Conservation (phyloP, 2,329 filamentous ascomycete genomes). For the Fusarium sp. region DNA sequence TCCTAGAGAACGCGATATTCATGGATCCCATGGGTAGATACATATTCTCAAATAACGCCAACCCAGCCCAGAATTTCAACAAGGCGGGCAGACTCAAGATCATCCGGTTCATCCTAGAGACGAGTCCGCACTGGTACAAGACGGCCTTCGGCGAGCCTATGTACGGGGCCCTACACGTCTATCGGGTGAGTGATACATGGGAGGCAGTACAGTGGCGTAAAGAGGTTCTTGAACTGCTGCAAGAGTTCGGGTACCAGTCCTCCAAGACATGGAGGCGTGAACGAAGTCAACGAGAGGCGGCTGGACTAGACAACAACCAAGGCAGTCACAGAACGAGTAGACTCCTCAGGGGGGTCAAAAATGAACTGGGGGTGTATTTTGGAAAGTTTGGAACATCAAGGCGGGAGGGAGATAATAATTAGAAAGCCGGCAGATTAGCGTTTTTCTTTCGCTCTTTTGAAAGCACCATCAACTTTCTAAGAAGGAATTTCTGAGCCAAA, state of each 20-base stretch:
- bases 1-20: background rate
- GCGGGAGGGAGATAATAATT: no score
- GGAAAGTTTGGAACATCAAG: no score
- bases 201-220: background rate
- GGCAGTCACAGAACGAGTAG: fast-evolving
- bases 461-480: no score
- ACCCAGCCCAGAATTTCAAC: background rate
- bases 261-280: background rate
- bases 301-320: background rate
- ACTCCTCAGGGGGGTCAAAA: background rate
- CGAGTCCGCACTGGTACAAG: background rate
- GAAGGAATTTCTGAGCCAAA: no score
- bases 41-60: no score
- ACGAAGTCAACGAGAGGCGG: background rate
- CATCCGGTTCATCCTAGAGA: background rate
- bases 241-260: background rate
- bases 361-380: background rate
- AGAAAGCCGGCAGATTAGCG: no score
- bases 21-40: no score
- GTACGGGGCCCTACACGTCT: background rate
- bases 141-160: background rate
- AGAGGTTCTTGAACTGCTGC: background rate
- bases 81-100: background rate
- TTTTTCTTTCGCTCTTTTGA: no score
- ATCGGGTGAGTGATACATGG: fast-evolving